phyloP scores from a whole-genome alignment of 306 rosid species.

The Calophaca sinica region DNA sequence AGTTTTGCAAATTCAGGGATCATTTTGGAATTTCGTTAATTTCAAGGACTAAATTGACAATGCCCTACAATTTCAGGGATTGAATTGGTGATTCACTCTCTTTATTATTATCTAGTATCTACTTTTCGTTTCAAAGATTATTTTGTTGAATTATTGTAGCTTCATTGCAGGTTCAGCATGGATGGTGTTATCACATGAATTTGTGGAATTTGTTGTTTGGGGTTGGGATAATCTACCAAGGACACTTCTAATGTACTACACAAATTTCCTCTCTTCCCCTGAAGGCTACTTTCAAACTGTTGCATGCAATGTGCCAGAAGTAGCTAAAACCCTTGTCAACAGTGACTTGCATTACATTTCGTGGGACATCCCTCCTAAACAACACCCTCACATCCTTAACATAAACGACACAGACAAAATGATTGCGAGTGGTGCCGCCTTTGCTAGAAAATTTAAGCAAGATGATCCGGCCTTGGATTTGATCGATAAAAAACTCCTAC shows the following conservation, averaged over 20 bases:
- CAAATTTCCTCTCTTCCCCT: slow-evolving; percentile 90
- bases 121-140: neutral
- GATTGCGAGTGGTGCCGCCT: slow-evolving; percentile 80
- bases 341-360: slow-evolving; percentile 85
- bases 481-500: slow-evolving; percentile 68
- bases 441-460: slow-evolving; percentile 74
- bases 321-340: slow-evolving; percentile 73
- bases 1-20: too few relatives aligned
- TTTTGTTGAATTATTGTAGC: slow-evolving; percentile 25
- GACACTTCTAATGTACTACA: slow-evolving; percentile 92
- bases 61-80: too few relatives aligned
- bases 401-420: slow-evolving; percentile 74
- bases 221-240: slow-evolving; percentile 99
- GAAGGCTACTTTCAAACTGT: slow-evolving; percentile 98
- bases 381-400: slow-evolving; percentile 86
- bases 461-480: slow-evolving; percentile 69
- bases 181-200: slow-evolving; percentile 83
- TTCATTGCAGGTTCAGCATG: slow-evolving; percentile 90
- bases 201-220: slow-evolving; percentile 80
- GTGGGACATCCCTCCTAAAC: slow-evolving; percentile 88
- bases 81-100: too few relatives aligned
- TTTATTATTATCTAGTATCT: neutral
- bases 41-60: too few relatives aligned
- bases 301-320: slow-evolving; percentile 78
- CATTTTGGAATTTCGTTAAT: too few relatives aligned